A percentile compares a stretch with the other conserved stretches of the same genome.
Conservation (phyloP, 805 yeast species). For the Starmerella davenportii region DNA sequence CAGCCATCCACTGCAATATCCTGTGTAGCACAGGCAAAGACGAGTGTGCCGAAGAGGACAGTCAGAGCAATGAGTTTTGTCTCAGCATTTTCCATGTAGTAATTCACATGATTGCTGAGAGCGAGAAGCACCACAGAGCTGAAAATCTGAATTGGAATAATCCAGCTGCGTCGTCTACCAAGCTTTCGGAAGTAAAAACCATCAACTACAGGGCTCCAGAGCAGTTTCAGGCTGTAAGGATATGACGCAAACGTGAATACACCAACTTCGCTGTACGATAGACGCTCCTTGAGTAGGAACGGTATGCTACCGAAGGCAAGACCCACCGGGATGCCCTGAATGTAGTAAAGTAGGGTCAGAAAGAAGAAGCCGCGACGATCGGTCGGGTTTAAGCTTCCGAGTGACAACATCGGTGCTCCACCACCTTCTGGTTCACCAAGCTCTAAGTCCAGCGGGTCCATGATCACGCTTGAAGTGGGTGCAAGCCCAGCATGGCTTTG, state of each 20-base stretch:
- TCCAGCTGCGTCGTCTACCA: constrained; percentile 87
- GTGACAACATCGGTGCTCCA: constrained; percentile 11
- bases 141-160: constrained; percentile 75
- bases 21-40: constrained; percentile 87
- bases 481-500: no score
- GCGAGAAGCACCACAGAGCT: constrained; percentile 49
- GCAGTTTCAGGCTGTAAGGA: constrained; percentile 77
- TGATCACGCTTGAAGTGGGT: not conserved
- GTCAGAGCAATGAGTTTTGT: constrained; percentile 42
- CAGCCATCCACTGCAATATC: constrained; percentile 99
- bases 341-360: constrained; percentile 53
- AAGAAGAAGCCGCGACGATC: constrained; percentile 65
- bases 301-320: constrained; percentile 90
- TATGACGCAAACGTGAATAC: constrained; percentile 80
- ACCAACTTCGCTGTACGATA: constrained; percentile 80
- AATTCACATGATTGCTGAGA: constrained; percentile 44
- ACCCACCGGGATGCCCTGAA: constrained; percentile 96
- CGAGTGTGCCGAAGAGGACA: constrained; percentile 51
- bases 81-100: constrained; percentile 31
- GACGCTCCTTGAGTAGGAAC: constrained; percentile 62
- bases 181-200: constrained; percentile 47
- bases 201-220: constrained; percentile 95
- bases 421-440: constrained; percentile 2
- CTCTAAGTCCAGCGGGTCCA: not conserved
- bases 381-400: constrained; percentile 19